Base-by-base conservation (phyloP, 495 filamentous ascomycete species). In the Penicillium samsonianum region DNA sequence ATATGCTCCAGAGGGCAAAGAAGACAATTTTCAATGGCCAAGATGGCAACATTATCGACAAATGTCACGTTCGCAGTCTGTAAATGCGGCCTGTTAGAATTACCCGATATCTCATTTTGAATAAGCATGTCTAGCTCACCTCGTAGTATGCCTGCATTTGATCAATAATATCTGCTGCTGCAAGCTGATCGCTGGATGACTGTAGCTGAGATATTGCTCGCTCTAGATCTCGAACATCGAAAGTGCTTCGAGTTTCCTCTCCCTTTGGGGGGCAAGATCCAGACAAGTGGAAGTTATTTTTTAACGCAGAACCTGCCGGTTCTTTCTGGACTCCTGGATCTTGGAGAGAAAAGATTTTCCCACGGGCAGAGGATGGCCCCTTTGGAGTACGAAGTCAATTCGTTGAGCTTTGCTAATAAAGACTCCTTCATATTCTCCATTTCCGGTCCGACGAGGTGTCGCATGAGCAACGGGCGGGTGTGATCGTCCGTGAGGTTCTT, bases 61-160 rank as follows among this genome's bases (percentile, higher is more conserved):
- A 90, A 86, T 0, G 73, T 76, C 59, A 83, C 79, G 48, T 84
- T 62, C 0, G 84, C 80, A 61, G 84, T 81, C 85, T 87, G 48
- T 17, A 16, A 30, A 51, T 22, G 3, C 14, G 30, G 2, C 19
- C 11, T 9, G 33, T 26, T 37, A 25, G 33, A 7, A 37, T 25
- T 17, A 22, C 4, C 16, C 7, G 6, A 11, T 31, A 47, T 30
- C 2, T 47, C 42, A 46, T 30, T 16, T 11, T 7, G n/a, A 30
- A 14, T 9, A 6, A 26, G 25, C 14, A 28, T 11, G 2, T 41
- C 23, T 19, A 14, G 65, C 65, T 64, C 55, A 73, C 70, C 25
- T 71, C 58, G 40, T 75, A 77, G 31, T 75, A 75, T 1, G 69
- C 66, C 35, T 73, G 62, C 64, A 74, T 73, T 40, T 69, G 64